Evolutionary conservation across 2,329 filamentous ascomycete genomes (phyloP).

Genomic region (Penicillium sp.): DNA sequence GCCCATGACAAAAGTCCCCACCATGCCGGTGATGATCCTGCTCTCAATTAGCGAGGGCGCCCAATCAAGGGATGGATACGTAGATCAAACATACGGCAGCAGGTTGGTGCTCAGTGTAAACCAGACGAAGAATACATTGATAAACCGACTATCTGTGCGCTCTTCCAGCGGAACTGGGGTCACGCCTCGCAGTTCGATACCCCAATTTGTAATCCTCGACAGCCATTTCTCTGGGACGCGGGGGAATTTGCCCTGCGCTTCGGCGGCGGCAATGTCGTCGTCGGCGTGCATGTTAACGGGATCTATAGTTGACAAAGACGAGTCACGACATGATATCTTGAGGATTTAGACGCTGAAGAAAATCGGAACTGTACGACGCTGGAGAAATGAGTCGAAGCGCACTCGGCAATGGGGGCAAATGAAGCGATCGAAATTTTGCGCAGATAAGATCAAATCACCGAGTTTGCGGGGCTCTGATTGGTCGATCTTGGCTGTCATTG

Average conservation of each 20-base stretch:
- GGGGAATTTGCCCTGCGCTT: not conserved
- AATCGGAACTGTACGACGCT: too few relatives aligned
- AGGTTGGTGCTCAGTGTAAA: slow-evolving; percentile 18
- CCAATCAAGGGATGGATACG: not conserved
- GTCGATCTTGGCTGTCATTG: not conserved
- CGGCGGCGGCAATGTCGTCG: not conserved
- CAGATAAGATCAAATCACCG: not conserved
- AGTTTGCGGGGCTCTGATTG: not conserved
- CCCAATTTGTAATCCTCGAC: slow-evolving; percentile 12
- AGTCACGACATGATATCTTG: not conserved
- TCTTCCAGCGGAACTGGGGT: slow-evolving; percentile 15
- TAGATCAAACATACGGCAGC: slow-evolving; percentile 7
- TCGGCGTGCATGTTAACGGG: slow-evolving; percentile 1
- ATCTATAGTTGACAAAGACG: not conserved
- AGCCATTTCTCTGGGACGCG: slow-evolving; percentile 13
- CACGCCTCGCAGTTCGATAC: slow-evolving; percentile 15
- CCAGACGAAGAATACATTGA: slow-evolving; percentile 21
- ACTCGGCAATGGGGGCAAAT: not conserved
- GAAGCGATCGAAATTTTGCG: not conserved
- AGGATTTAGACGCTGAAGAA: too few relatives aligned
- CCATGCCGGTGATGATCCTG: slow-evolving; percentile 19
- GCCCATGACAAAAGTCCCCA: slow-evolving; percentile 12
- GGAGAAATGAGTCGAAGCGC: not conserved
- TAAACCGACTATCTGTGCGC: slow-evolving; percentile 12
- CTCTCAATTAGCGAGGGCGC: not conserved